Conservation (phyloP, 225 moss, liverwort and hornwort species). For the Asterella californica region DNA sequence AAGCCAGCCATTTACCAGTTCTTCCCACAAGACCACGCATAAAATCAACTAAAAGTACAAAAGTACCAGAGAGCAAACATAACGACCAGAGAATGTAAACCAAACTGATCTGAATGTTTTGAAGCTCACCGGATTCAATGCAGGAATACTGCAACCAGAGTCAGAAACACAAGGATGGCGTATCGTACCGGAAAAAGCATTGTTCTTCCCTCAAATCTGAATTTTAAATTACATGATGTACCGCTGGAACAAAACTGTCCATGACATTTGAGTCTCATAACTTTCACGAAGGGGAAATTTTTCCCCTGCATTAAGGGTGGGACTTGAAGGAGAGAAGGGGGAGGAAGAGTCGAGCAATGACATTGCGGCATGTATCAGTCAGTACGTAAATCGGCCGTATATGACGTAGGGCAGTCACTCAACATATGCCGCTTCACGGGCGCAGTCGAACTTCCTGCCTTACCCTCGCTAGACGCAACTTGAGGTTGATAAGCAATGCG, state of each 20-base stretch:
- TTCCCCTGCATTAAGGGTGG: constrained; percentile 35
- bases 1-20: background rate
- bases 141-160: background rate
- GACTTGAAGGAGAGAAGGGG: background rate
- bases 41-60: background rate
- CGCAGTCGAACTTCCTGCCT: constrained; percentile 26
- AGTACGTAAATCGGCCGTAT: constrained; percentile 22
- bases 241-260: constrained; percentile 60
- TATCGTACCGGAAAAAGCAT: constrained; percentile 1
- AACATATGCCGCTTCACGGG: constrained; percentile 29
- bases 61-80: background rate
- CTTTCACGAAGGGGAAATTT: constrained; percentile 41
- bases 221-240: constrained; percentile 45
- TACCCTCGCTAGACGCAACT: constrained; percentile 12
- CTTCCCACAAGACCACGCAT: background rate
- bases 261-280: constrained; percentile 43
- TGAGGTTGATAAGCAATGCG: background rate
- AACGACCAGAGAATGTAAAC: background rate
- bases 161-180: background rate
- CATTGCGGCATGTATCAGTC: constrained; percentile 21
- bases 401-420: constrained; percentile 20
- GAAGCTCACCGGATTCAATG: background rate
- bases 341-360: constrained; percentile 13
- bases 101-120: background rate
- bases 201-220: constrained; percentile 39